phyloP scores from a whole-genome alignment of 352 stramenopile genomes.

The Globisporangium apiculatum region DNA sequence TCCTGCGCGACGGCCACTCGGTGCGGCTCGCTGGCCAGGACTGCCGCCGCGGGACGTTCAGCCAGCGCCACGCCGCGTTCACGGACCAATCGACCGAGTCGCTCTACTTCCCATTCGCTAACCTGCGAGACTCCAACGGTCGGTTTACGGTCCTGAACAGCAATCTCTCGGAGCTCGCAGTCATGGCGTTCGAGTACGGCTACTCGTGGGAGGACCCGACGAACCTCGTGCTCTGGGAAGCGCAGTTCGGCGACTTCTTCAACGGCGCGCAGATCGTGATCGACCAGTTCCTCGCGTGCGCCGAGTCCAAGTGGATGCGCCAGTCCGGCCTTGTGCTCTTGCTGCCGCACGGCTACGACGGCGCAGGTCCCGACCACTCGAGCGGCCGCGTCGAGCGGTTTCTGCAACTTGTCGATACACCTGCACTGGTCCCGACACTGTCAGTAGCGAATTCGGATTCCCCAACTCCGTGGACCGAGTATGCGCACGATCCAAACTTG shows the following conservation, averaged over 20 bases:
- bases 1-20: conserved; percentile 77
- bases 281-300: conserved; percentile 82
- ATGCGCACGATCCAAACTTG: conserved; percentile 75
- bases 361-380: conserved; percentile 83
- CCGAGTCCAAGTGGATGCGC: conserved; percentile 88
- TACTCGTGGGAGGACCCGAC: conserved; percentile 83
- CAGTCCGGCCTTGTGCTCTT: conserved; percentile 81
- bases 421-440: conserved; percentile 27
- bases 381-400: conserved; percentile 82
- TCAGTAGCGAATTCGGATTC: conserved; percentile 1
- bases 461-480: conserved; percentile 40
- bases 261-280: conserved; percentile 88
- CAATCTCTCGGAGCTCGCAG: conserved; percentile 81
- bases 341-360: conserved; percentile 85
- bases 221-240: conserved; percentile 87
- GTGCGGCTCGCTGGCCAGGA: conserved; percentile 86
- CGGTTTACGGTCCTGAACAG: conserved; percentile 70
- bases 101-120: conserved; percentile 68
- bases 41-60: conserved; percentile 85
- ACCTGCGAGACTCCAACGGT: conserved; percentile 35
- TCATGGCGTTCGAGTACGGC: conserved; percentile 88
- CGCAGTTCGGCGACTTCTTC: conserved; percentile 89
- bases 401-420: conserved; percentile 79
- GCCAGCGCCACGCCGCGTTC: conserved; percentile 82
- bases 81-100: conserved; percentile 76